These are phyloP conservation scores for Aureobasidium sp. DNA, from an alignment of 2,329 filamentous ascomycete genomes.

Conservation along the genomic window DNA sequence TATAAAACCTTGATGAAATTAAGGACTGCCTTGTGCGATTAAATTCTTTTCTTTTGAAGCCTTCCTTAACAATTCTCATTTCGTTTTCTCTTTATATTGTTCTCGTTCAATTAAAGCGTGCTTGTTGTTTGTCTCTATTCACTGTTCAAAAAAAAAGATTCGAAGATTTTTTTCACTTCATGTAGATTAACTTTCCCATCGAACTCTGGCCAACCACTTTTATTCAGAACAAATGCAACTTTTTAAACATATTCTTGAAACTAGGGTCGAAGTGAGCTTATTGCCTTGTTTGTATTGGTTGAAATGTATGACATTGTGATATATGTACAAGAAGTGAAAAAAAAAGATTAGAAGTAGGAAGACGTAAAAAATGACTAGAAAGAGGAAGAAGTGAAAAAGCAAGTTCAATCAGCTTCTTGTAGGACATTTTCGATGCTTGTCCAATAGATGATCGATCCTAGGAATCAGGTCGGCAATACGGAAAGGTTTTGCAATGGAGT, in stretches of 20 bases:
- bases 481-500: slow-evolving; percentile 31
- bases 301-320: background rate
- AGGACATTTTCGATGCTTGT: background rate
- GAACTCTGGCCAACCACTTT: slow-evolving; percentile 1
- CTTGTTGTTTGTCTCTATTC: background rate
- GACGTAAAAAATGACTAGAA: too few species aligned
- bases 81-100: background rate
- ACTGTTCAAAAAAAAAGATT: slow-evolving; percentile 12
- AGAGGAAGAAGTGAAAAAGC: background rate
- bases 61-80: background rate
- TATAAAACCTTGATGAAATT: slow-evolving; percentile 1
- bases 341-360: too few species aligned
- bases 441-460: slow-evolving; percentile 23
- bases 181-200: slow-evolving; percentile 9
- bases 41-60: background rate
- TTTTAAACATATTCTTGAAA: too few species aligned
- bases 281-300: too few species aligned
- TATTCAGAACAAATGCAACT: slow-evolving; percentile 2
- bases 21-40: slow-evolving; percentile 3
- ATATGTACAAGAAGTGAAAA: background rate
- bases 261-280: too few species aligned
- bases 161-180: slow-evolving; percentile 4
- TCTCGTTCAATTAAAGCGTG: background rate
- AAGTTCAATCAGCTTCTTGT: background rate
- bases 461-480: slow-evolving; percentile 29